Percentiles rank a stretch among this genome's conserved stretches.
These are phyloP conservation scores for Fagus sylvatica DNA, from an alignment of 306 rosid genomes.

Conservation along the genomic window DNA sequence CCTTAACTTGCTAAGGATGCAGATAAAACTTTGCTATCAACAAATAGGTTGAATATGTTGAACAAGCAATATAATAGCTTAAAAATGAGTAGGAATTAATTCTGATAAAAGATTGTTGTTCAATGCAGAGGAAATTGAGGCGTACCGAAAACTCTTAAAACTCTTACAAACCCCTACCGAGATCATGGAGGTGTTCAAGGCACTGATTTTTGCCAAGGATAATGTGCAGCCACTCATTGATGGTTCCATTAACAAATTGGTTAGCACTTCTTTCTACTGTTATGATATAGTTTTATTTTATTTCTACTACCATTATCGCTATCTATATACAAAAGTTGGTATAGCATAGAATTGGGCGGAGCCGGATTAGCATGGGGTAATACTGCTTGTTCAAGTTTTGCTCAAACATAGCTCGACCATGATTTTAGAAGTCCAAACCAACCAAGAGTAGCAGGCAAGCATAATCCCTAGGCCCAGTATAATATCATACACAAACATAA, in stretches of 20 bases:
- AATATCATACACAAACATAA: too few species aligned
- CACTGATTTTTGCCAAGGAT: conserved; percentile 19
- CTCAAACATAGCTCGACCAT: too few species aligned
- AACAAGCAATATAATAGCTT: background rate
- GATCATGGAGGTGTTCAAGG: conserved; percentile 29
- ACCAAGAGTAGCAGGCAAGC: too few species aligned
- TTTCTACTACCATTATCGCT: too few species aligned
- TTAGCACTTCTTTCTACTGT: too few species aligned
- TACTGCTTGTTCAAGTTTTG: too few species aligned
- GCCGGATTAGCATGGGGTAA: too few species aligned
- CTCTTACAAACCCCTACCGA: conserved; percentile 35
- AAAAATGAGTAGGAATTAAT: background rate
- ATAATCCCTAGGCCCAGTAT: too few species aligned
- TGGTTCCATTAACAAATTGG: conserved; percentile 42
- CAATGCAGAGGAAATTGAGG: conserved; percentile 25
- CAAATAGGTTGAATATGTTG: conserved; percentile 34
- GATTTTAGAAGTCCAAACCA: too few species aligned
- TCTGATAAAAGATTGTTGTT: background rate
- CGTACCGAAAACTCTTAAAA: background rate
- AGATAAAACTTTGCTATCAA: conserved; percentile 13
- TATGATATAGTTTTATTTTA: background rate
- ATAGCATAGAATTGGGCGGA: too few species aligned
- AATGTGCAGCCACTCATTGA: conserved; percentile 34
- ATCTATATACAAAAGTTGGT: too few species aligned
- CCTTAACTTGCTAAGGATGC: conserved; percentile 43